Evolutionary conservation across 805 yeast species (phyloP).

Genomic region (Cyberlindnera mississippiensis): DNA sequence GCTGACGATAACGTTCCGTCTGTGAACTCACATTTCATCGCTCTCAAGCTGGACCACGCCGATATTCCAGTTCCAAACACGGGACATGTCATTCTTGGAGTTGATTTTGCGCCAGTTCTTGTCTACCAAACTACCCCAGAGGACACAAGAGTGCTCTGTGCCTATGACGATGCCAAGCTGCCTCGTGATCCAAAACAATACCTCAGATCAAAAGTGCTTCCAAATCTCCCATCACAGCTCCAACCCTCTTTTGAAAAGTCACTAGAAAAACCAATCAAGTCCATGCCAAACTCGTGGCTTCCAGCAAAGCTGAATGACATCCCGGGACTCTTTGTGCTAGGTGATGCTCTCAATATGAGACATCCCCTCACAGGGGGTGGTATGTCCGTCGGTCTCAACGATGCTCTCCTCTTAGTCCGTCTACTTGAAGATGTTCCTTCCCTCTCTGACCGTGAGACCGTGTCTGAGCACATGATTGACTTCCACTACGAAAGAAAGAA

Average conservation of each 20-base stretch:
- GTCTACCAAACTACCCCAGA: conserved; percentile 81
- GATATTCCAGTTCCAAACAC: conserved; percentile 67
- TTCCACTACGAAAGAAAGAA: conserved; percentile 79
- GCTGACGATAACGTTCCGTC: conserved; percentile 57
- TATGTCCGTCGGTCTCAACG: conserved; percentile 95
- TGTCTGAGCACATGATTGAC: conserved; percentile 52
- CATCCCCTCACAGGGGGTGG: conserved; percentile 99
- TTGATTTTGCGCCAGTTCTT: conserved; percentile 76
- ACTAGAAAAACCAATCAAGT: conserved; percentile 55
- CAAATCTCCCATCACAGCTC: conserved; percentile 60
- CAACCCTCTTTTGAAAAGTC: conserved; percentile 70
- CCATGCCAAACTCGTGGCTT: conserved; percentile 93
- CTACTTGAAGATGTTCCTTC: conserved; percentile 51
- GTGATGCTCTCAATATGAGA: conserved; percentile 95
- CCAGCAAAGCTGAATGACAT: conserved; percentile 69
- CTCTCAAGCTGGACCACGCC: conserved; percentile 71
- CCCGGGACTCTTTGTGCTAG: conserved; percentile 77
- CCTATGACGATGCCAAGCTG: conserved; percentile 66
- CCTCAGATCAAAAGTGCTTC: conserved; percentile 56
- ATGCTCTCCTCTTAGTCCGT: conserved; percentile 65
- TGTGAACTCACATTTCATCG: conserved; percentile 83
- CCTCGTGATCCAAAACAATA: conserved; percentile 69
- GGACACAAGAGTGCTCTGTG: conserved; percentile 88
- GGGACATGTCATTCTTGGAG: conserved; percentile 88
- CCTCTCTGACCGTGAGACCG: conserved; percentile 52